These are phyloP conservation scores for Epicoccum nigrum DNA, from an alignment of 2,329 filamentous ascomycete genomes.

Conservation along the genomic window DNA sequence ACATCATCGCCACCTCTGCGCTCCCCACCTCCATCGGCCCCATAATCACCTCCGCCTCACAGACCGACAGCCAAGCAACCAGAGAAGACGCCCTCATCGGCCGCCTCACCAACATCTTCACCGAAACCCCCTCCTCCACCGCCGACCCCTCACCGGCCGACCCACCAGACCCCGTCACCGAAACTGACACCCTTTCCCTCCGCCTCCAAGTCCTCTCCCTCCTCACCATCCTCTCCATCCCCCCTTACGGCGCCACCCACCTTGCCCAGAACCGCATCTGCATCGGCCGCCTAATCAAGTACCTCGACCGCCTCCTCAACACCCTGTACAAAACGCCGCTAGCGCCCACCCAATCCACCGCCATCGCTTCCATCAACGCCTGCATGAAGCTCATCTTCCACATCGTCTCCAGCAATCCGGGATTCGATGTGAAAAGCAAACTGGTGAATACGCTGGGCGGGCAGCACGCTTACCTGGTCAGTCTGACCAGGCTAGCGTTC, in stretches of 20 bases:
- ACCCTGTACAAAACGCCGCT: constrained; percentile 57
- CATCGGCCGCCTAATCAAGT: constrained; percentile 75
- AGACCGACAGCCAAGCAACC: constrained; percentile 39
- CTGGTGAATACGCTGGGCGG: constrained; percentile 72
- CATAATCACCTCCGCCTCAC: constrained; percentile 57
- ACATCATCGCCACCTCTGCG: constrained; percentile 70
- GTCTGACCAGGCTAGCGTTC: constrained; percentile 83
- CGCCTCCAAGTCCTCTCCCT: constrained; percentile 55
- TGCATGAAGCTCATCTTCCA: constrained; percentile 67
- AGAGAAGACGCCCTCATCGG: constrained; percentile 62
- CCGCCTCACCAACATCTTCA: constrained; percentile 66
- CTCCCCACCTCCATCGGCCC: constrained; percentile 70
- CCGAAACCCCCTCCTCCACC: constrained; percentile 55
- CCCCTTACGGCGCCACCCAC: constrained; percentile 64
- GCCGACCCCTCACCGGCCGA: constrained; percentile 24
- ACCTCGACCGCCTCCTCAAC: constrained; percentile 75
- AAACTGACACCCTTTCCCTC: constrained; percentile 52
- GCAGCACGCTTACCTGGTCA: constrained; percentile 80
- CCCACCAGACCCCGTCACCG: constrained; percentile 6
- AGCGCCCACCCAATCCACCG: constrained; percentile 46
- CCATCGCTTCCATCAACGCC: constrained; percentile 62
- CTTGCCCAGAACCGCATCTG: constrained; percentile 72
- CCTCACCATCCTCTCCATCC: constrained; percentile 64
- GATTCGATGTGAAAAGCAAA: constrained; percentile 72
- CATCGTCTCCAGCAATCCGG: constrained; percentile 65